Base-by-base conservation (phyloP, 176 grass and related monocot species). In the Phyllostachys edulis region DNA sequence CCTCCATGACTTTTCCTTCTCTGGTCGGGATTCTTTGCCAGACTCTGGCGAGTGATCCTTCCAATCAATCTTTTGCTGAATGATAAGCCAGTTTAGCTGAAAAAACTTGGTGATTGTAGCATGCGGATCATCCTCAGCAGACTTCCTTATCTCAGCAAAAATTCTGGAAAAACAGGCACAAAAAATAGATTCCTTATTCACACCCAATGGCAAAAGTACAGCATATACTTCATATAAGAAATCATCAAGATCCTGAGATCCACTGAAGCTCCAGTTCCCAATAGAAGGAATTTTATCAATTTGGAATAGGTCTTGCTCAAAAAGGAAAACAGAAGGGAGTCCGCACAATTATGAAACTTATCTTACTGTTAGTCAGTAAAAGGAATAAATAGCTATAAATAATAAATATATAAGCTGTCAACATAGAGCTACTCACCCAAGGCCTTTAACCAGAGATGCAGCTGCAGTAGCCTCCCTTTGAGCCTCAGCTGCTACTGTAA, bases 381-480 rank as follows among this genome's bases (percentile, higher is more conserved):
- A 73, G 9, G 15, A 38, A 47, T n/a, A 20, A 42, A 60, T 60
- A 90, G 12, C 62, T 67, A 55, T 7, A 45, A 36, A 84, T 39
- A 70, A 64, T 29, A 76, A 71, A 65, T 16, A 73, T 69, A 14
- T 66, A 84, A 92, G 77, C 29, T 75, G 15, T 50, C 2, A 32
- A 21, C 17, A 26, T 36, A 56, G 8, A 80, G 34, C 26, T 77
- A 72, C 88, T 92, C 47, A 99, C 97, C 90, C 88, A 23, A 99
- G 86, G 70, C 88, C 90, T 91, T 99, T 99, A 67, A 99, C 84
- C 89, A 99, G 91, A 75, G 92, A 90, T 83, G 93, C 77, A 80
- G 93, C 90, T 79, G 93, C 88, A 44, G 86, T 78, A 78, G 97
- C 91, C 92, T 99, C 97, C 88, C 93, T 91, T 88, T 99, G 91